phyloP scores from a whole-genome alignment of 306 rosid genomes.

The Cicer chorassanicum region DNA sequence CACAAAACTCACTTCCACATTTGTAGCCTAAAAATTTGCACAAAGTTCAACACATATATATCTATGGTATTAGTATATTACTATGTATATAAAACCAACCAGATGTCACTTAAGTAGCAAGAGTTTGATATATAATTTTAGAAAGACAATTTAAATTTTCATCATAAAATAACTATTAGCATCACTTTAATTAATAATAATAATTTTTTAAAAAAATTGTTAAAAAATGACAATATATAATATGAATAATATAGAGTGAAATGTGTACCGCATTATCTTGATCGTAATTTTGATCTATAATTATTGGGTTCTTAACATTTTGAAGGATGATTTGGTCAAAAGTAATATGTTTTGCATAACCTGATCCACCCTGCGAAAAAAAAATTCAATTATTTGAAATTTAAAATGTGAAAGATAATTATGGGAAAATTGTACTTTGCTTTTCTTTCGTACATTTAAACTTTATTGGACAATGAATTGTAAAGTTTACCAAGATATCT shows the following conservation, averaged over 20 bases:
- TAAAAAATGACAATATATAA: no score
- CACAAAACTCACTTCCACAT: conserved; percentile 42
- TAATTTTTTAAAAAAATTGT: no score
- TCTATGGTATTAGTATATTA: background rate
- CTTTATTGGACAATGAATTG: no score
- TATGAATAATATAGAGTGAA: background rate
- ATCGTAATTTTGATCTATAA: conserved; percentile 44
- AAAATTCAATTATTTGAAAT: background rate
- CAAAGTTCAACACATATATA: background rate
- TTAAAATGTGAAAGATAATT: background rate
- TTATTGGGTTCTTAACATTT: conserved; percentile 37
- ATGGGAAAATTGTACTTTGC: no score
- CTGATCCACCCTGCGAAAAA: conserved; percentile 51
- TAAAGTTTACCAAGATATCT: no score
- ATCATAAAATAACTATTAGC: no score
- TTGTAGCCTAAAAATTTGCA: background rate
- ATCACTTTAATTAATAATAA: no score
- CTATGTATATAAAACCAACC: background rate
- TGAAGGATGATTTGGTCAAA: conserved; percentile 41
- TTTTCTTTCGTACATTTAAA: no score
- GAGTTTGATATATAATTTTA: background rate
- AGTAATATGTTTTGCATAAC: conserved; percentile 50
- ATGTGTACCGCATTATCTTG: background rate
- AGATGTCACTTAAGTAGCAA: background rate
- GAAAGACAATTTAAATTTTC: no score